These are phyloP conservation scores for Thalassiosira hispida DNA, from an alignment of 352 stramenopile genomes.

Conservation along the genomic window DNA sequence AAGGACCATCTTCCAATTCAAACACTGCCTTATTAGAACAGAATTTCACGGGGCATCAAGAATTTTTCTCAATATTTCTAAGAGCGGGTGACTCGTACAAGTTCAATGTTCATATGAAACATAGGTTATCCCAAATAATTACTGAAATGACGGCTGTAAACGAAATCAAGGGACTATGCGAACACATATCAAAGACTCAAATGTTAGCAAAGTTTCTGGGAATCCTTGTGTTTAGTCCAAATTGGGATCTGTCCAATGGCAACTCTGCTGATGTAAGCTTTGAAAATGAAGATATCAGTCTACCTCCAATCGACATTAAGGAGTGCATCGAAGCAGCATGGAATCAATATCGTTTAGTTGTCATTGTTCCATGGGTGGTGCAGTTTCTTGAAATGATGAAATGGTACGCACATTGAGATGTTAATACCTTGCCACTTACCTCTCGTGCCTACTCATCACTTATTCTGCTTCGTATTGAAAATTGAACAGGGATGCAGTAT, in stretches of 20 bases:
- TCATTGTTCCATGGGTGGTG: slow-evolving; percentile 71
- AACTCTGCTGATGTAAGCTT: slow-evolving; percentile 1
- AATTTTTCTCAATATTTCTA: slow-evolving; percentile 83
- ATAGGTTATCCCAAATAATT: slow-evolving; percentile 37
- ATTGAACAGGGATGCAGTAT: slow-evolving; percentile 57
- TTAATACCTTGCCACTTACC: not conserved
- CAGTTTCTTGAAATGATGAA: slow-evolving; percentile 75
- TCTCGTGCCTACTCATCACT: not conserved
- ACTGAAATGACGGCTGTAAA: slow-evolving; percentile 32
- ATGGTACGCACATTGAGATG: slow-evolving; percentile 37
- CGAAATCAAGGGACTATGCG: slow-evolving; percentile 49
- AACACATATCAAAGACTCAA: slow-evolving; percentile 57
- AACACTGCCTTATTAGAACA: slow-evolving; percentile 36
- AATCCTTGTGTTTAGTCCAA: slow-evolving; percentile 75
- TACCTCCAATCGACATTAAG: slow-evolving; percentile 47
- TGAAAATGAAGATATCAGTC: slow-evolving; percentile 25
- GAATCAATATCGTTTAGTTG: slow-evolving; percentile 46
- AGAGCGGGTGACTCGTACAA: slow-evolving; percentile 64
- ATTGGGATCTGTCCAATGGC: slow-evolving; percentile 56
- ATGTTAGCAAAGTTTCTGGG: slow-evolving; percentile 78
- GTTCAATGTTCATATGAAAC: slow-evolving; percentile 70
- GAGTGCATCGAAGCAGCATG: slow-evolving; percentile 57
- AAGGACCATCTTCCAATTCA: slow-evolving; percentile 15
- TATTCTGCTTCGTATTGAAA: not conserved
- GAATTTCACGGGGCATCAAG: slow-evolving; percentile 76